Evolutionary conservation across 768 basidiomycete genomes (phyloP), one percentile per base, ranked within the genome.

Genomic region (Serendipita sp.): DNA sequence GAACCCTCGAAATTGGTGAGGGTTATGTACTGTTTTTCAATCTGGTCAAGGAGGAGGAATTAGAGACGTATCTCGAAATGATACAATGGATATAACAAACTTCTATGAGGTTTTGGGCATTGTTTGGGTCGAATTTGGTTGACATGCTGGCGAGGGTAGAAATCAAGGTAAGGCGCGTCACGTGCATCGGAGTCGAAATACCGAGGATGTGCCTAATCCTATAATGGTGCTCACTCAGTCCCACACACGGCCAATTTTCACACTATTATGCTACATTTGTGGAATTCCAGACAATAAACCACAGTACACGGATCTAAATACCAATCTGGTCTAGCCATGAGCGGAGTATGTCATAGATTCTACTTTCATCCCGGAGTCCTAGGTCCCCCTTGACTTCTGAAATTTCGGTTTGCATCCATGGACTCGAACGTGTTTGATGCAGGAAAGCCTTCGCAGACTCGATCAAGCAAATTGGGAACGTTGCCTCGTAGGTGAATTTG

Each of bases 51-150:
- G 28, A 61, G 14, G 61, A 58, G 50, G 38, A 16, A 42, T 51
- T 50, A 62, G 38, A 30, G 33, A 38, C 22, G 44, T 62, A 20
- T 26, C 33, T 28, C 16, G 41, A 33, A 61, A 53, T 14, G 24
- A 28, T 51, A 38, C 7, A 31, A 41, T 20, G 28, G 17, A 61
- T 45, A 22, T 71, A 80, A 67, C 70, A 38, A 7, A 90, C 90
- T 82, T 97, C 92, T 65, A 82, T 75, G 68, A 85, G 79, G 77
- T 97, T 97, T 74, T 93, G 88, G n/a, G 92, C 90, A 64, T 82
- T 88, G 68, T 92, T 81, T 42, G 94, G 83, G 74, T 96, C 90
- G 70, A 97, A 95, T 45, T 70, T 68, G 34, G 61, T 63, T 41
- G 56, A 26, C 31, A 45, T 41, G 63, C 56, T 24, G 63, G 60